Conservation (phyloP, 129 eudicot genomes). For the Artemisia argyi region DNA sequence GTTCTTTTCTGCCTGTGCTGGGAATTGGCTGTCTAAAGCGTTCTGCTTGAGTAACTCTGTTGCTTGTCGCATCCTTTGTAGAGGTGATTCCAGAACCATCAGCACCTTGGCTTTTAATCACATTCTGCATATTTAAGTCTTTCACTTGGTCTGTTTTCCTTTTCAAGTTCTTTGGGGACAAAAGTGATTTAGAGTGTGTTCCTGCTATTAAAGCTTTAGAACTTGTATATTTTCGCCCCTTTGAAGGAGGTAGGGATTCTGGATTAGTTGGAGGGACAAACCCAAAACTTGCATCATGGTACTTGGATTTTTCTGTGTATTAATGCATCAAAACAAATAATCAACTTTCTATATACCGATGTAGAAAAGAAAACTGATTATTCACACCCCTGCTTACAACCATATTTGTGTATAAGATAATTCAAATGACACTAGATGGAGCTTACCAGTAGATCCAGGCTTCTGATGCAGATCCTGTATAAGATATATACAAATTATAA, state of each 20-base stretch:
- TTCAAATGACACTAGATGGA: slow-evolving; percentile 5
- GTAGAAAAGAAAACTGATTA: background rate
- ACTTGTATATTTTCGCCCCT: slow-evolving; percentile 36
- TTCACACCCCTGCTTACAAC: background rate
- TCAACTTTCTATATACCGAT: background rate
- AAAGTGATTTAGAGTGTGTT: slow-evolving; percentile 40
- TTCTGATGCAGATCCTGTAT: slow-evolving; percentile 80
- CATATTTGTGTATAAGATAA: background rate
- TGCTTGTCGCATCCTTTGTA: slow-evolving; percentile 77
- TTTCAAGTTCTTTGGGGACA: slow-evolving; percentile 46
- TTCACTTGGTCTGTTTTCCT: slow-evolving; percentile 38
- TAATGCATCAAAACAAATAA: slow-evolving; percentile 3
- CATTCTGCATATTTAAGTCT: slow-evolving; percentile 7
- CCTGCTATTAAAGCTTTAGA: slow-evolving; percentile 44
- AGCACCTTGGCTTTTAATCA: slow-evolving; percentile 58
- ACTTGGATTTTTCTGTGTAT: slow-evolving; percentile 50
- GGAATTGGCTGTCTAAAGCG: slow-evolving; percentile 83
- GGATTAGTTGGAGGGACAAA: slow-evolving; percentile 35
- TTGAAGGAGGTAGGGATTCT: slow-evolving; percentile 52
- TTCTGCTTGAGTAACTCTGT: slow-evolving; percentile 68
- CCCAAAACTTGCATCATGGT: slow-evolving; percentile 35
- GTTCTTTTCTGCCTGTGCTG: slow-evolving; percentile 69
- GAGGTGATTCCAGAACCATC: slow-evolving; percentile 96
- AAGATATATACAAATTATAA: slow-evolving; percentile 6
- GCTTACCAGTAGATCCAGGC: slow-evolving; percentile 60